Evolutionary conservation across 192 early-diverging fungal genomes (phyloP).

Genomic region (Gorgonomyces haynaldii): DNA sequence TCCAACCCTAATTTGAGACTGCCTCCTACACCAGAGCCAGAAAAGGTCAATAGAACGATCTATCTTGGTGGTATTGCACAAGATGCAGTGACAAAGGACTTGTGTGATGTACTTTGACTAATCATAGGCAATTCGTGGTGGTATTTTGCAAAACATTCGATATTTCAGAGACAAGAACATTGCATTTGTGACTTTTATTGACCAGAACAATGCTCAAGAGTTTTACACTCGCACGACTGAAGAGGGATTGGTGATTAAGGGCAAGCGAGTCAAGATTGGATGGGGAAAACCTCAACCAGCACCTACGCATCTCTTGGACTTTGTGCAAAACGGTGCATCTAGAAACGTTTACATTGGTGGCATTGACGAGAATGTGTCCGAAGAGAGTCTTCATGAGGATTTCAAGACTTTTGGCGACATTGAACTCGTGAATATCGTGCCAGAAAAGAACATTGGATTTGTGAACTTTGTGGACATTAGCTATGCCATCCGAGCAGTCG

Average conservation of each 20-base stretch:
- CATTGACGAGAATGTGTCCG: constrained; percentile 49
- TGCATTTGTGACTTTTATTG: constrained; percentile 77
- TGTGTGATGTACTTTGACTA: constrained; percentile 54
- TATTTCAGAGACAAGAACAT: constrained; percentile 67
- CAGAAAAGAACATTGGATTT: constrained; percentile 75
- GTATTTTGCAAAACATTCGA: constrained; percentile 65
- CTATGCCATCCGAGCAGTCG: constrained; percentile 68
- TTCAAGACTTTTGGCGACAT: constrained; percentile 80
- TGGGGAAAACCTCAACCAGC: constrained; percentile 66
- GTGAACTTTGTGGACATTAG: constrained; percentile 74
- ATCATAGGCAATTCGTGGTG: constrained; percentile 60
- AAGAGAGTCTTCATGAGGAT: constrained; percentile 59
- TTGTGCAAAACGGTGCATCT: constrained; percentile 54
- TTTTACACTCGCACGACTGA: constrained; percentile 49
- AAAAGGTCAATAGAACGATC: constrained; percentile 60
- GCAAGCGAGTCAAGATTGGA: constrained; percentile 62
- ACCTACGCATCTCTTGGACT: constrained; percentile 34
- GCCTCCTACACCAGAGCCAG: constrained; percentile 3
- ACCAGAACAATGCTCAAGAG: constrained; percentile 48
- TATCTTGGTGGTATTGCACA: constrained; percentile 70
- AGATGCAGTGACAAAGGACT: constrained; percentile 66
- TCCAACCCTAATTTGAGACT: not conserved
- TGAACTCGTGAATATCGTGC: constrained; percentile 70
- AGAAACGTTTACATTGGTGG: constrained; percentile 75
- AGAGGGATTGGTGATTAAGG: constrained; percentile 57